Base-by-base conservation (phyloP, 108 stramenopile genomes). In the Cyclotella baltica region DNA sequence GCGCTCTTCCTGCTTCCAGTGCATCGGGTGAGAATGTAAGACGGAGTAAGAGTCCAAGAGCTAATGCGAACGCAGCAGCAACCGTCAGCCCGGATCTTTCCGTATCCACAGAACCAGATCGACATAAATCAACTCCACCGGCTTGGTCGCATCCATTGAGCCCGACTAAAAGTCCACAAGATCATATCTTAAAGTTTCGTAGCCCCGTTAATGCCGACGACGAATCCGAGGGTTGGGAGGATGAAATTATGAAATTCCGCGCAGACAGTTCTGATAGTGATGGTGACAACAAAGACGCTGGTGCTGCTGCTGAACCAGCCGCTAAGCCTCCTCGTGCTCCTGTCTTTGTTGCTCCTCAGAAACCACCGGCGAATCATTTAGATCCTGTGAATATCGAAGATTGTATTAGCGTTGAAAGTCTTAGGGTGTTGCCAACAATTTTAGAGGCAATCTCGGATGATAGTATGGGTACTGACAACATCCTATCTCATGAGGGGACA, bases 401-500 rank as follows among this genome's bases (percentile, higher is more conserved):
- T 13, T 43, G 40, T 13, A 10, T 62, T 11, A 62, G 19, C 61
- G 35, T 62, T 36, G 35, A 62, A 20, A 16, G 35, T 2, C 34
- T 62, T 3, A 62, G 61, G 61, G 27, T 62, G 34, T 33, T 62
- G 2, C 61, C 61, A 2, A 62, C 61, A 13, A 62, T 62, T 20
- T 35, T 62, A 16, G 35, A 62, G 16, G 33, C 61, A 2, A 35
- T 34, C 2, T 18, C 35, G 5, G 35, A 36, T 35, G 33, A 62
- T 34, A 37, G 35, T 34, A n/a, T n/a, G n/a, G n/a, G n/a, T n/a
- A 25, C 61, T 20, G 61, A 62, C 20, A 62, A 62, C 19, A 25
- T 36, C 2, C 35, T 62, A 20, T 62, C 61, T 62, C 61, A 62
- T 62, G 61, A 34, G 27, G 61, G 61, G 16, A 62, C 61, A 35